Evolutionary conservation across 148 eudicot genomes (phyloP).

Genomic region (Pouteria glomerata): DNA sequence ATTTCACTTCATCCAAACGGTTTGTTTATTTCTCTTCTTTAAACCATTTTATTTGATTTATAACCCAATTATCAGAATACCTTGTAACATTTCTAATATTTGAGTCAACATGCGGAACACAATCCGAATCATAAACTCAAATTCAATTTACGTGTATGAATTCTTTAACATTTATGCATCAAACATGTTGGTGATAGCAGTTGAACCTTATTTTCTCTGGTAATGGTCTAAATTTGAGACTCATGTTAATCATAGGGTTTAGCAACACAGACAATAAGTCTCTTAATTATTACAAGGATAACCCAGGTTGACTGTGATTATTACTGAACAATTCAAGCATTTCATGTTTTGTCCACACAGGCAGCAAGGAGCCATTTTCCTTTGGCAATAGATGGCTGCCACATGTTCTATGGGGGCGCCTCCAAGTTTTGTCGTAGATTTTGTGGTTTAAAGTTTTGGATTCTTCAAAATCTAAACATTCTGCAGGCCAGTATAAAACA

Average conservation of each 20-base stretch:
- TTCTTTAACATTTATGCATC: not conserved
- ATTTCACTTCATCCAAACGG: no score
- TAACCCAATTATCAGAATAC: no score
- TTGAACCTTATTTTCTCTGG: not conserved
- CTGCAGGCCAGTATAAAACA: slow-evolving; percentile 10
- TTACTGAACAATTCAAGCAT: not conserved
- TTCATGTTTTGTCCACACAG: slow-evolving; percentile 10
- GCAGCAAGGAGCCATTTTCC: not conserved
- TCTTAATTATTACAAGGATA: not conserved
- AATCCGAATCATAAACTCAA: not conserved
- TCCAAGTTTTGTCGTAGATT: slow-evolving; percentile 16
- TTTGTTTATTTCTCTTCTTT: no score
- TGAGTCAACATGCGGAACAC: not conserved
- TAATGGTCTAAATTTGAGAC: not conserved
- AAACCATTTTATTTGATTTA: no score
- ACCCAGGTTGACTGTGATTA: not conserved
- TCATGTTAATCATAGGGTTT: not conserved
- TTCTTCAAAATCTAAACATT: slow-evolving; percentile 12
- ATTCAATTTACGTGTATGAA: not conserved
- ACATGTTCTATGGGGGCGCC: slow-evolving; percentile 13
- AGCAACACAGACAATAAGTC: not conserved
- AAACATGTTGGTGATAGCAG: not conserved
- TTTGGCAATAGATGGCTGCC: slow-evolving; percentile 11
- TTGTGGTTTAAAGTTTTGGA: slow-evolving; percentile 16
- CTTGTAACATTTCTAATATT: no score